Evolutionary conservation across 768 basidiomycete genomes (phyloP).

Genomic region (Rhodotorula paludigena): DNA sequence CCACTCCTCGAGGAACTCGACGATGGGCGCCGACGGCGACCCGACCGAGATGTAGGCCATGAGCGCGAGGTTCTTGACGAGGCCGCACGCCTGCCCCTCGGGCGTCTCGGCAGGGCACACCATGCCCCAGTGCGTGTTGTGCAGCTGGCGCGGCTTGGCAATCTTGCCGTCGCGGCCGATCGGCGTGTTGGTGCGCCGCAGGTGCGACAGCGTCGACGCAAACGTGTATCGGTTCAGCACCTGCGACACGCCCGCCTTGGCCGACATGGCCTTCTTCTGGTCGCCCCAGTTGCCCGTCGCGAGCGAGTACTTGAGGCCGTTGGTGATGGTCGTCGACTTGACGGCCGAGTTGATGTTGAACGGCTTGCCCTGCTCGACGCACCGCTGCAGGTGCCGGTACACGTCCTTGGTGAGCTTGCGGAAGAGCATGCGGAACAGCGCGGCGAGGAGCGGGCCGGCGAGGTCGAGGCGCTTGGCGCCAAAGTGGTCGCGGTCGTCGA

Average conservation of each 20-base stretch:
- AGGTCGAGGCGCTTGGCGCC: conserved; percentile 96
- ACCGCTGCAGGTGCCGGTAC: conserved; percentile 92
- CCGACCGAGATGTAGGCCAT: conserved; percentile 99
- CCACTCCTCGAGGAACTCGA: conserved; percentile 98
- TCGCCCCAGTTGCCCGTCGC: conserved; percentile 99
- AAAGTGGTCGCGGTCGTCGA: conserved; percentile 99
- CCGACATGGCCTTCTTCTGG: conserved; percentile 96
- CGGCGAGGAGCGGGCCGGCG: conserved; percentile 91
- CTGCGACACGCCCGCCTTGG: conserved; percentile 97
- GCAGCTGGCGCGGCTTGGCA: conserved; percentile 95
- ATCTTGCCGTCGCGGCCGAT: conserved; percentile 98
- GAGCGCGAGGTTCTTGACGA: conserved; percentile 95
- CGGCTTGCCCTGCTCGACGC: conserved; percentile 91
- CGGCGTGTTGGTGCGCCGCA: conserved; percentile 96
- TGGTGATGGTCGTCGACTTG: conserved; percentile 94
- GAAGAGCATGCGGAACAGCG: conserved; percentile 95
- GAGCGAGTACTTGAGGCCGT: conserved; percentile 94
- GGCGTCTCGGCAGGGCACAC: conserved; percentile 99
- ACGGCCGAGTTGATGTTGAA: conserved; percentile 88
- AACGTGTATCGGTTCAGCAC: conserved; percentile 98
- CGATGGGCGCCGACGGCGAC: conserved; percentile 87
- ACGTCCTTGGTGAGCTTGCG: conserved; percentile 94
- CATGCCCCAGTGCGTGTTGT: conserved; percentile 99
- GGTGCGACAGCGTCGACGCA: conserved; percentile 93
- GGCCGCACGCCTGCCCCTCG: conserved; percentile 97